phyloP scores from a whole-genome alignment of 202 grass and related monocot genomes.

The Schoenoplectus triqueter region DNA sequence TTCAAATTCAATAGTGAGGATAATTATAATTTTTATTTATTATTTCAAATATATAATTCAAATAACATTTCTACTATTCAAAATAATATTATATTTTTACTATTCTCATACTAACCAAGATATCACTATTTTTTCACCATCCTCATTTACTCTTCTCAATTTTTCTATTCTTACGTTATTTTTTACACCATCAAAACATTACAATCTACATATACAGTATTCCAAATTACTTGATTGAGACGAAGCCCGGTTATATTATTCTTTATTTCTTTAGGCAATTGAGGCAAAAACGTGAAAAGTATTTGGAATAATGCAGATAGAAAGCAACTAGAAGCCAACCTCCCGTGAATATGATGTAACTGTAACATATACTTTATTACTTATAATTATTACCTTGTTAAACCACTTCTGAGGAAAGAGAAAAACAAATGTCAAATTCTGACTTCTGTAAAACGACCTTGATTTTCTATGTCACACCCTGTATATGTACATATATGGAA shows the following conservation, averaged over 20 bases:
- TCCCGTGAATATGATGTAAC: slow-evolving; percentile 19
- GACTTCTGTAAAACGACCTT: background rate
- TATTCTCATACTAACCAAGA: no score
- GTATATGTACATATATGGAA: background rate
- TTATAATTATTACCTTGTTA: background rate
- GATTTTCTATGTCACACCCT: background rate
- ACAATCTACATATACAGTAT: no score
- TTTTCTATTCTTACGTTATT: no score
- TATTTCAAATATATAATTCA: no score
- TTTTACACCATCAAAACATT: no score
- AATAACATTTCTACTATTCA: no score
- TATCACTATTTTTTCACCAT: no score
- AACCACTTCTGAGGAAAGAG: background rate
- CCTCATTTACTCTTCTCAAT: no score
- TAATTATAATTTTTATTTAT: no score
- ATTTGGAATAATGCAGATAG: slow-evolving; percentile 28
- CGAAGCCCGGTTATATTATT: background rate
- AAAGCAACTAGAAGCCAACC: slow-evolving; percentile 34
- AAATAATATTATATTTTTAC: no score
- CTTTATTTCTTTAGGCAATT: background rate
- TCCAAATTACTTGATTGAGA: background rate
- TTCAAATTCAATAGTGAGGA: no score
- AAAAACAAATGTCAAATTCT: slow-evolving; percentile 15
- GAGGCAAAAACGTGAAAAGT: slow-evolving; percentile 24
- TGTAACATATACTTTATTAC: background rate